Conservation (phyloP, 2,329 filamentous ascomycete species). For the Xylaria sp. region DNA sequence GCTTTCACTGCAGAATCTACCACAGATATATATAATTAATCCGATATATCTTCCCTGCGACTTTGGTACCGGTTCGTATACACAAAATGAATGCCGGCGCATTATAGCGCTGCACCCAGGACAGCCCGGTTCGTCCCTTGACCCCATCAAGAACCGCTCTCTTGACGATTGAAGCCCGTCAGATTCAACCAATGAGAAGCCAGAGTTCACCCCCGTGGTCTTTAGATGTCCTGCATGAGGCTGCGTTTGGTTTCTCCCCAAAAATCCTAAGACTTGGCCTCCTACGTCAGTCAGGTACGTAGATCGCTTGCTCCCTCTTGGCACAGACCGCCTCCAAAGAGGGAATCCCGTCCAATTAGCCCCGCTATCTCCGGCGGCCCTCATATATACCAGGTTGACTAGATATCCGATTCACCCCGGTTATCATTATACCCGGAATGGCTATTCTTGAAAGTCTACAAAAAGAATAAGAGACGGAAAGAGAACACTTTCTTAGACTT, state of each 20-base stretch:
- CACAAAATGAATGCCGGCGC: neutral
- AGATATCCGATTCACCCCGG: neutral
- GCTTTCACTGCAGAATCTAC: neutral
- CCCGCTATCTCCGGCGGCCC: slow-evolving; percentile 30
- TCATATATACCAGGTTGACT: neutral
- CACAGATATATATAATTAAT: neutral
- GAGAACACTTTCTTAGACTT: neutral
- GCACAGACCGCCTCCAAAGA: slow-evolving; percentile 10
- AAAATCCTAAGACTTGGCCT: slow-evolving; percentile 10
- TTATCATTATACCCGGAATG: neutral
- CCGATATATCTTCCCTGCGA: neutral
- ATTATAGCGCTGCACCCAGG: slow-evolving; percentile 9
- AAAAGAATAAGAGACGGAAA: neutral
- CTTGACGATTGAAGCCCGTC: slow-evolving; percentile 7
- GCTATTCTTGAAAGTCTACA: neutral
- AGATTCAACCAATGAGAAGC: slow-evolving; percentile 39
- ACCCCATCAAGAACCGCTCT: slow-evolving; percentile 6
- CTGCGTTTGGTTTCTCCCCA: slow-evolving; percentile 31
- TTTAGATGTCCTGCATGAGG: slow-evolving; percentile 43
- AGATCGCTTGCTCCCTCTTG: slow-evolving; percentile 21
- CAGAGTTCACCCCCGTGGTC: slow-evolving; percentile 42
- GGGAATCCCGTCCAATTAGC: neutral
- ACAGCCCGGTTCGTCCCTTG: slow-evolving; percentile 1
- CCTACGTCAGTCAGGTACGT: slow-evolving; percentile 28
- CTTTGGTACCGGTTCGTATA: neutral